phyloP scores from a whole-genome alignment of 805 yeast species.

The Ogataea allantospora region DNA sequence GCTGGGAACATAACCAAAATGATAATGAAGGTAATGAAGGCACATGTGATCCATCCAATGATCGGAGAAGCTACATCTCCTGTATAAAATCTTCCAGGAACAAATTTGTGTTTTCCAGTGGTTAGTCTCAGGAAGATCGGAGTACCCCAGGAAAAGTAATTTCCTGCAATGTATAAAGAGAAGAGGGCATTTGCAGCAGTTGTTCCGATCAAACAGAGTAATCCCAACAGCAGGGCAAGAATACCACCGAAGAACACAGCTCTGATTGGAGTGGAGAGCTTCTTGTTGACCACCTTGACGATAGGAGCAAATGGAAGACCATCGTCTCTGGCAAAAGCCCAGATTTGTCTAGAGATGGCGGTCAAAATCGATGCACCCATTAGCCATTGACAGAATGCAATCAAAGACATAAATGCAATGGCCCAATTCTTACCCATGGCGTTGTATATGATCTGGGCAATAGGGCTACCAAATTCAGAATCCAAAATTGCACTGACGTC shows the following conservation, averaged over 20 bases:
- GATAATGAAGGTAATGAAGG: constrained; percentile 32
- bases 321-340: constrained; percentile 53
- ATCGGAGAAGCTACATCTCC: constrained; percentile 35
- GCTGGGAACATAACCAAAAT: constrained; percentile 42
- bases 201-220: constrained; percentile 40
- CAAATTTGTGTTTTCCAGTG: constrained; percentile 39
- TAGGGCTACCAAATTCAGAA: constrained; percentile 40
- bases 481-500: constrained; percentile 34
- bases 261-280: constrained; percentile 42
- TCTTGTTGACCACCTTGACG: constrained; percentile 43
- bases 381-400: constrained; percentile 47
- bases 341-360: constrained; percentile 49
- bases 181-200: constrained; percentile 48
- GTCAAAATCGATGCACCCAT: constrained; percentile 47
- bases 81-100: constrained; percentile 43
- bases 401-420: constrained; percentile 45
- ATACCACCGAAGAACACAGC: constrained; percentile 42
- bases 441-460: constrained; percentile 48
- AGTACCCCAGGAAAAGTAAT: constrained; percentile 43
- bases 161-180: constrained; percentile 45
- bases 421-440: constrained; percentile 50
- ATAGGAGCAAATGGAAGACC: constrained; percentile 45
- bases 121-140: constrained; percentile 43
- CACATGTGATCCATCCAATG: constrained; percentile 35
- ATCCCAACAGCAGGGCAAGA: constrained; percentile 38